phyloP scores from a whole-genome alignment of 306 rosid genomes.

The Chamaecrista fasciculata region DNA sequence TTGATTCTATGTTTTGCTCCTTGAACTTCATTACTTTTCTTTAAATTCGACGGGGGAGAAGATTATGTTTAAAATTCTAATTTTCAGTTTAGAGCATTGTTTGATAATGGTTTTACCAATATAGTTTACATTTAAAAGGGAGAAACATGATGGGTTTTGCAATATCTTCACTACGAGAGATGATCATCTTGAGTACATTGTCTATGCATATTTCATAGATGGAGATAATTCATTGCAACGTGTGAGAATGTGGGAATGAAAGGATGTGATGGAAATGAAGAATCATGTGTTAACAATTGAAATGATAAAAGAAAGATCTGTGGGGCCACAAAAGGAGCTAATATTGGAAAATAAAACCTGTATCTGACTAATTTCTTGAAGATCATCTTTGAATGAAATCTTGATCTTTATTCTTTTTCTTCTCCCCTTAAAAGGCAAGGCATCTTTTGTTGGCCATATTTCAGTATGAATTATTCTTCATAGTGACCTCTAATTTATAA shows the following conservation, averaged over 20 bases:
- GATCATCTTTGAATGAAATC: background rate
- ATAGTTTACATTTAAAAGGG: no score
- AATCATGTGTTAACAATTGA: background rate
- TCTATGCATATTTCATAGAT: background rate
- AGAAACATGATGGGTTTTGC: background rate
- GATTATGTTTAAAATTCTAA: background rate
- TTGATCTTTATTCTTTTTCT: background rate
- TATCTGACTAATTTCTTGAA: background rate
- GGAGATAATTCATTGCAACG: background rate
- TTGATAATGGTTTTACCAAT: background rate
- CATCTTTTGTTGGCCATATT: background rate
- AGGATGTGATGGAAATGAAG: background rate
- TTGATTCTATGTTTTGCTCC: slow-evolving; percentile 3
- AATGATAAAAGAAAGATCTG: background rate
- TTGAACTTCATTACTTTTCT: slow-evolving; percentile 21
- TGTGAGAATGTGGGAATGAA: background rate
- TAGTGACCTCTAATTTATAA: background rate
- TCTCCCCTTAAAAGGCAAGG: background rate
- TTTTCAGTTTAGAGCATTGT: background rate
- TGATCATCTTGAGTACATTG: background rate
- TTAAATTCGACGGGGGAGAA: slow-evolving; percentile 3
- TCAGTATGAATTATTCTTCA: background rate
- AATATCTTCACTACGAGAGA: background rate
- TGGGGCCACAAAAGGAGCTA: background rate
- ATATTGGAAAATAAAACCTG: background rate